phyloP scores from a whole-genome alignment of 2,329 filamentous ascomycete genomes.

The Phyllosticta citriasiana region DNA sequence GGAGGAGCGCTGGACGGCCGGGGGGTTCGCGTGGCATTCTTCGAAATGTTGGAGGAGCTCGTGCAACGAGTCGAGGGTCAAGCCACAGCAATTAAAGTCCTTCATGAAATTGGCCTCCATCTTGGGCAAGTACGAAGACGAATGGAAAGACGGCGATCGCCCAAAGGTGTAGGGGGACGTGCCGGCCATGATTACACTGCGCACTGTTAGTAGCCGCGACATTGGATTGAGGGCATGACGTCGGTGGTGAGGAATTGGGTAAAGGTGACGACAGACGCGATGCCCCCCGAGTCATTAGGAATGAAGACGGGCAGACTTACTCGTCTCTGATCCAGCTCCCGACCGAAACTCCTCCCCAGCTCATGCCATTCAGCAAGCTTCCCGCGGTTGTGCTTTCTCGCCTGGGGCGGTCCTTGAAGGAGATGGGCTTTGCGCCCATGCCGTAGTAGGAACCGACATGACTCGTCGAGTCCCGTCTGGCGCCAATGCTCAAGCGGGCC shows the following conservation, averaged over 20 bases:
- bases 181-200: slow-evolving; percentile 85
- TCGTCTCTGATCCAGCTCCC: slow-evolving; percentile 97
- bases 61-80: slow-evolving; percentile 81
- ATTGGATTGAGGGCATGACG: not conserved
- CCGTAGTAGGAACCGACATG: slow-evolving; percentile 44
- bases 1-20: slow-evolving; percentile 29
- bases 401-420: slow-evolving; percentile 46
- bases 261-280: not conserved
- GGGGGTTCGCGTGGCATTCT: slow-evolving; percentile 69
- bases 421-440: slow-evolving; percentile 50
- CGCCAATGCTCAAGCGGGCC: slow-evolving; percentile 22
- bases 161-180: slow-evolving; percentile 83
- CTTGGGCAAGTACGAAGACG: slow-evolving; percentile 90
- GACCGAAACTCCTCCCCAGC: slow-evolving; percentile 92
- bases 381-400: slow-evolving; percentile 51
- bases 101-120: slow-evolving; percentile 96
- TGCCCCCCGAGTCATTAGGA: not conserved
- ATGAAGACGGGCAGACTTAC: slow-evolving; percentile 52
- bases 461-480: slow-evolving; percentile 46
- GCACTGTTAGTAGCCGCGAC: not conserved
- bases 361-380: slow-evolving; percentile 69
- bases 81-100: slow-evolving; percentile 91
- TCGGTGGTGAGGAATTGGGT: not conserved
- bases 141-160: slow-evolving; percentile 92
- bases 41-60: slow-evolving; percentile 95